These are phyloP conservation scores for Hygrophoropsis aurantiaca DNA, from an alignment of 768 basidiomycete genomes.

Conservation along the genomic window DNA sequence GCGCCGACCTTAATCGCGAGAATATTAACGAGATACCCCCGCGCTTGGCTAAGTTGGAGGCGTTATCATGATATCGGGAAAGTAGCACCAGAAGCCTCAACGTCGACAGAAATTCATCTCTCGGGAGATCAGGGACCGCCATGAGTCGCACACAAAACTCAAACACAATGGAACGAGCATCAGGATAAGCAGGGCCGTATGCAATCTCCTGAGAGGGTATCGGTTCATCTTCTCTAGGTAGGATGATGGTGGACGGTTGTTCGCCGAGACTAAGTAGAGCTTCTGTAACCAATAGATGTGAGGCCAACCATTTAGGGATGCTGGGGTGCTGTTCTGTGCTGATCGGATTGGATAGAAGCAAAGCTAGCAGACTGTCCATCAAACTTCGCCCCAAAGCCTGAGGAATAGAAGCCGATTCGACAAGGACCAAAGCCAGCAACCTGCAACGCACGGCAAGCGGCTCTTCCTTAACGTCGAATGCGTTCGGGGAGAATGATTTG, in stretches of 20 bases:
- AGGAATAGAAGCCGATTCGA: constrained; percentile 67
- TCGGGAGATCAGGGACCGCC: constrained; percentile 57
- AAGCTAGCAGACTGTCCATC: constrained; percentile 66
- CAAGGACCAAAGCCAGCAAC: constrained; percentile 79
- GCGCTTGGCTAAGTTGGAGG: constrained; percentile 64
- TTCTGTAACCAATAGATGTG: constrained; percentile 84
- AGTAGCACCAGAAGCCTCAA: constrained; percentile 83
- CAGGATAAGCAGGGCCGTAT: constrained; percentile 59
- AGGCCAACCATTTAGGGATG: constrained; percentile 84
- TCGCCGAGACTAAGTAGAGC: constrained; percentile 76
- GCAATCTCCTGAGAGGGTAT: constrained; percentile 50
- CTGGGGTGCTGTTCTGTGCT: constrained; percentile 53
- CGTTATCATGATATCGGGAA: constrained; percentile 68
- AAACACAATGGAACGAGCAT: constrained; percentile 68
- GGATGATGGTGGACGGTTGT: constrained; percentile 60
- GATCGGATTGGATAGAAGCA: constrained; percentile 58
- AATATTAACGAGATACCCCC: constrained; percentile 68
- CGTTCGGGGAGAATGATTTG: constrained; percentile 60
- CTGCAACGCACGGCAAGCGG: constrained; percentile 81
- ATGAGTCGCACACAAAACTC: constrained; percentile 77
- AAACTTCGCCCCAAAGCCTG: constrained; percentile 54
- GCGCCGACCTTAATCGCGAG: constrained; percentile 57
- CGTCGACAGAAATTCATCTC: constrained; percentile 80
- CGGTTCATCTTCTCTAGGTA: constrained; percentile 73
- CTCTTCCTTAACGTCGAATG: constrained; percentile 71